Percentiles rank a stretch among this genome's conserved stretches.
Evolutionary conservation across 2,329 filamentous ascomycete species (phyloP).

Genomic region (Cytospora mali): DNA sequence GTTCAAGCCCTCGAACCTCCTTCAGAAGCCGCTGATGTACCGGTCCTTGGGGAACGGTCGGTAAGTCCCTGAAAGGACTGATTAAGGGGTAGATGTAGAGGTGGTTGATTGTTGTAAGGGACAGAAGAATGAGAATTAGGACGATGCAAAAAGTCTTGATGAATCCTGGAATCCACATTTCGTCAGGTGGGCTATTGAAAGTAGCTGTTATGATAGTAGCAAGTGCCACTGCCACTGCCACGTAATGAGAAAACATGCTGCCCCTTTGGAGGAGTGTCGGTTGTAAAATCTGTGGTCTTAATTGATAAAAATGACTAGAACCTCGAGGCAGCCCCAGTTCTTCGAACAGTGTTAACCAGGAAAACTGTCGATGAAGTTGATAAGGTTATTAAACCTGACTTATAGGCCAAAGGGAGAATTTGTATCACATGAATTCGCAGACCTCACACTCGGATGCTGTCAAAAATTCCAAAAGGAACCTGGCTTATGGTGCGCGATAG

Average conservation of each 20-base stretch:
- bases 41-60: neutral
- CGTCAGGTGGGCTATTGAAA: neutral
- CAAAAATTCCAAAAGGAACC: no score
- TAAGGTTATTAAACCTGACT: neutral
- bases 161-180: neutral
- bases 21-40: neutral
- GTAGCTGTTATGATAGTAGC: neutral
- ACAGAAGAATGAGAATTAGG: neutral
- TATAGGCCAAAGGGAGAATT: neutral
- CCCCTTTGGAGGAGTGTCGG: neutral
- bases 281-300: neutral
- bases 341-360: neutral
- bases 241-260: neutral
- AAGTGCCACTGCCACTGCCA: neutral
- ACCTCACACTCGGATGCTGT: neutral
- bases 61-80: neutral
- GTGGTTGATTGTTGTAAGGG: neutral
- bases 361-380: neutral
- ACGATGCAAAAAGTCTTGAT: neutral
- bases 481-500: no score
- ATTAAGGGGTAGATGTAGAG: neutral
- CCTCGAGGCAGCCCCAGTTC: neutral
- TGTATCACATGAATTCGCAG: neutral
- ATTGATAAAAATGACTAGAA: neutral
- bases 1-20: neutral